A percentile compares a stretch with the other conserved stretches of the same genome.
phyloP scores from a whole-genome alignment of 495 filamentous ascomycete genomes.

The Talaromyces wortmannii region DNA sequence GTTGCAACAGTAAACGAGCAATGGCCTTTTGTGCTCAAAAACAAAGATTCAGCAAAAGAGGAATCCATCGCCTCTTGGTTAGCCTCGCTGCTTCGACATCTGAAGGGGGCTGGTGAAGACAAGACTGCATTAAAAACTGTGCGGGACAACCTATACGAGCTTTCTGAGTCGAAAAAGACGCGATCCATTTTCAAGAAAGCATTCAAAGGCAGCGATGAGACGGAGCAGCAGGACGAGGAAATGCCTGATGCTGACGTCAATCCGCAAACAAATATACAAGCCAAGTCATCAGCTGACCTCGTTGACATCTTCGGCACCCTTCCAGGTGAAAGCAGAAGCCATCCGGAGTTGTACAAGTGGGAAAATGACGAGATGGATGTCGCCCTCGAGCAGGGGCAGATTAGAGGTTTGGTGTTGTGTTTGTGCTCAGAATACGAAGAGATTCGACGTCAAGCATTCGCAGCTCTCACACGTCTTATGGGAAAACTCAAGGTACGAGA shows the following conservation, averaged over 20 bases:
- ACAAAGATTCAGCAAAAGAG: slow-evolving; percentile 25
- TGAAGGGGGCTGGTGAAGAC: slow-evolving; percentile 41
- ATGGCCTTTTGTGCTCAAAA: slow-evolving; percentile 60
- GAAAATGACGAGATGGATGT: slow-evolving; percentile 64
- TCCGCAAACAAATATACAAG: neutral
- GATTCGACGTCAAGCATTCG: slow-evolving; percentile 70
- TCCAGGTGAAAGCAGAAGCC: slow-evolving; percentile 31
- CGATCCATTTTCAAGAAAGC: slow-evolving; percentile 34
- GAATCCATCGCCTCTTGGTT: slow-evolving; percentile 48
- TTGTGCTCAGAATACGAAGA: slow-evolving; percentile 66
- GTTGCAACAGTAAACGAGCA: slow-evolving; percentile 66
- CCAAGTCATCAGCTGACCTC: slow-evolving; percentile 18
- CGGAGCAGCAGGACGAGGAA: slow-evolving; percentile 13
- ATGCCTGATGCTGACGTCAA: slow-evolving; percentile 7
- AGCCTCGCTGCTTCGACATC: slow-evolving; percentile 32
- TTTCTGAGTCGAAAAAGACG: slow-evolving; percentile 28
- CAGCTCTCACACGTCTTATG: slow-evolving; percentile 57
- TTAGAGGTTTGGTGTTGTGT: slow-evolving; percentile 61
- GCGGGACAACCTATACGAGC: slow-evolving; percentile 27
- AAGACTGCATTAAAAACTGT: slow-evolving; percentile 29
- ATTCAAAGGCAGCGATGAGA: slow-evolving; percentile 25
- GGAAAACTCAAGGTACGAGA: slow-evolving; percentile 48
- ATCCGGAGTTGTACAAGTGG: slow-evolving; percentile 52
- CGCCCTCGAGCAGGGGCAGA: slow-evolving; percentile 64
- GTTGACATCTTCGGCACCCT: slow-evolving; percentile 34